These are phyloP conservation scores for Protea cynaroides DNA, from an alignment of 164 flowering plant species.

Conservation along the genomic window DNA sequence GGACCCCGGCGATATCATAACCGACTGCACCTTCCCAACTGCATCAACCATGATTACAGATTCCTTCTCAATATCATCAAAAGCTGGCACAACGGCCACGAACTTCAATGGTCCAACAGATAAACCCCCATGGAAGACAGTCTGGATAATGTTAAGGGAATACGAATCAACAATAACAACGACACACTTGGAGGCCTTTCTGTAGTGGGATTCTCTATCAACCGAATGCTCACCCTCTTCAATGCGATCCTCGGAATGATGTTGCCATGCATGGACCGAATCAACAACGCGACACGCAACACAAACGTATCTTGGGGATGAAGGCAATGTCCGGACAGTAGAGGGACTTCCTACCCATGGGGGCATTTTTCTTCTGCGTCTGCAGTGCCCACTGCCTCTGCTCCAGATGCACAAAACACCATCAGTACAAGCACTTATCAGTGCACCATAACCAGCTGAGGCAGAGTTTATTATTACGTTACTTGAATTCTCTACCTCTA, in stretches of 20 bases:
- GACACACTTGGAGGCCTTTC: conserved; percentile 46
- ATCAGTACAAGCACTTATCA: conserved; percentile 85
- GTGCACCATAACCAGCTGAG: conserved; percentile 38
- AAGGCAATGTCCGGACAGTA: conserved; percentile 43
- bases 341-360: conserved; percentile 87
- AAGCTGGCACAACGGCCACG: conserved; percentile 49
- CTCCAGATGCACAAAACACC: conserved; percentile 96
- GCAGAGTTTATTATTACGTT: conserved; percentile 20
- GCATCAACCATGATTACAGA: conserved; percentile 52
- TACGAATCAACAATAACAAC: conserved; percentile 79
- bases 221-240: conserved; percentile 27
- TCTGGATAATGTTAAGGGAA: conserved; percentile 64
- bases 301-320: conserved; percentile 71
- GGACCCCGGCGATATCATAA: conserved; percentile 44
- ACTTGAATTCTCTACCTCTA: conserved; percentile 21
- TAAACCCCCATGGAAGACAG: conserved; percentile 68
- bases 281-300: conserved; percentile 54
- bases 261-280: conserved; percentile 17
- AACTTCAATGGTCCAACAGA: conserved; percentile 60
- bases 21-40: conserved; percentile 42
- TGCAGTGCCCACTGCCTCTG: conserved; percentile 83
- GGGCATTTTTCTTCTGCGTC: conserved; percentile 76
- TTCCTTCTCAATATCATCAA: conserved; percentile 34
- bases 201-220: conserved; percentile 32
- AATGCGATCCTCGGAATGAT: conserved; percentile 24